These are phyloP conservation scores for Pseudoturritis turrita DNA, from an alignment of 345 rosid genomes.

Conservation along the genomic window DNA sequence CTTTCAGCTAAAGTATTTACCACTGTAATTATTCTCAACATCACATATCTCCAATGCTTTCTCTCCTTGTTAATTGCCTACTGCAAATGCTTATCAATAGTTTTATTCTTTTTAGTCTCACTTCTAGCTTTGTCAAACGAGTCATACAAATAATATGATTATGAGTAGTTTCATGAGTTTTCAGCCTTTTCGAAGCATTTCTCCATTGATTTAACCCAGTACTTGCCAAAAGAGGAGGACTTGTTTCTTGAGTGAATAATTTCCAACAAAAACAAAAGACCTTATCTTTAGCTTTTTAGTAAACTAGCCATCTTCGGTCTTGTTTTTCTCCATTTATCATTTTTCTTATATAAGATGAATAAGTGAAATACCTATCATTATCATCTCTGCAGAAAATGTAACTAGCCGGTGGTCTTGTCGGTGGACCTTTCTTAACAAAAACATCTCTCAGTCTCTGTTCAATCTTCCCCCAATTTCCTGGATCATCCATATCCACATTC, in stretches of 20 bases:
- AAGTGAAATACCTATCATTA: background rate
- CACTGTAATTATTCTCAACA: background rate
- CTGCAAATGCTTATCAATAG: background rate
- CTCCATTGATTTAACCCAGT: background rate
- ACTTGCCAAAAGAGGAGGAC: background rate
- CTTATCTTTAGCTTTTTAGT: background rate
- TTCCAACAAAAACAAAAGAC: constrained; percentile 3
- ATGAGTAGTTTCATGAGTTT: background rate
- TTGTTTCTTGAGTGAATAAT: background rate
- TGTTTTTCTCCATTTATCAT: background rate
- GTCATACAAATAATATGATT: background rate
- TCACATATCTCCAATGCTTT: constrained; percentile 1
- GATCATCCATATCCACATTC: background rate
- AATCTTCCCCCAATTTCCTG: background rate
- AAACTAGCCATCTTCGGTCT: constrained; percentile 1
- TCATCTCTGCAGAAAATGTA: background rate
- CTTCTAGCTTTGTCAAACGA: background rate
- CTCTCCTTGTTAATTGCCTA: background rate
- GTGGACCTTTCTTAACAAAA: constrained; percentile 12
- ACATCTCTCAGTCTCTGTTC: background rate
- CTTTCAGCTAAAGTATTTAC: background rate
- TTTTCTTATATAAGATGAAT: background rate
- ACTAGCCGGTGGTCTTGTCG: background rate
- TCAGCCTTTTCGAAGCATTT: background rate
- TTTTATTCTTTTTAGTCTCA: background rate